phyloP scores from a whole-genome alignment of 176 grass and related monocot species.

The Alopecurus myosuroides region DNA sequence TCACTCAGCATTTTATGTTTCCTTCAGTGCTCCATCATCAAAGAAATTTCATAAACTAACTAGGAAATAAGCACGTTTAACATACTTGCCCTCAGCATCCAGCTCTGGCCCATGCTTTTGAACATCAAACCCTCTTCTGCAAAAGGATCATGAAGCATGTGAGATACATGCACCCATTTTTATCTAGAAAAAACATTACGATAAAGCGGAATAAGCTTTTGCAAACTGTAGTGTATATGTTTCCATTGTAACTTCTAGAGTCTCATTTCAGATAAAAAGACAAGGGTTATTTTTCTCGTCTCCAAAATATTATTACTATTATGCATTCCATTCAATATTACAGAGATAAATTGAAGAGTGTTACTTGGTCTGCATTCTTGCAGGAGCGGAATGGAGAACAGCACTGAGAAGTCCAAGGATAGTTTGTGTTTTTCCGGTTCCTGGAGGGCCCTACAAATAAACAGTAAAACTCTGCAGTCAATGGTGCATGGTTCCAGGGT shows the following conservation, averaged over 20 bases:
- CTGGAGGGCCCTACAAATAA: conserved; percentile 79
- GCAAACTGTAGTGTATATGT: background rate
- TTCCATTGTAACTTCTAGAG: conserved; percentile 3
- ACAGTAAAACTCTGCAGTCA: background rate
- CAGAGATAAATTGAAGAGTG: conserved; percentile 4
- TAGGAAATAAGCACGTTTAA: conserved; percentile 21
- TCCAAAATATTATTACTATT: background rate
- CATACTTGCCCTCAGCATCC: conserved; percentile 85
- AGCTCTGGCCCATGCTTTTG: conserved; percentile 54
- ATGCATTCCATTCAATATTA: conserved; percentile 7
- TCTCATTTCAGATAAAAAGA: background rate
- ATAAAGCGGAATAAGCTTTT: conserved; percentile 3
- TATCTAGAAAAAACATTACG: conserved; percentile 17
- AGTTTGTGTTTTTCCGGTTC: conserved; percentile 99
- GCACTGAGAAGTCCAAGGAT: conserved; percentile 98
- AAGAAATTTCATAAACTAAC: conserved; percentile 24
- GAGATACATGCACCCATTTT: conserved; percentile 17
- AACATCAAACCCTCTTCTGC: conserved; percentile 63
- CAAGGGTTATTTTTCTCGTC: background rate
- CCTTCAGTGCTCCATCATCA: background rate
- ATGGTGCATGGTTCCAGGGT: background rate
- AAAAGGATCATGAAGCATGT: conserved; percentile 28
- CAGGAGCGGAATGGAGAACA: conserved; percentile 91
- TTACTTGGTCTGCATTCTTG: conserved; percentile 88
- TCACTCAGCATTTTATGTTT: conserved; percentile 18